Conservation (phyloP, 1,284 basidiomycete genomes). For the Pascua guehoae region DNA sequence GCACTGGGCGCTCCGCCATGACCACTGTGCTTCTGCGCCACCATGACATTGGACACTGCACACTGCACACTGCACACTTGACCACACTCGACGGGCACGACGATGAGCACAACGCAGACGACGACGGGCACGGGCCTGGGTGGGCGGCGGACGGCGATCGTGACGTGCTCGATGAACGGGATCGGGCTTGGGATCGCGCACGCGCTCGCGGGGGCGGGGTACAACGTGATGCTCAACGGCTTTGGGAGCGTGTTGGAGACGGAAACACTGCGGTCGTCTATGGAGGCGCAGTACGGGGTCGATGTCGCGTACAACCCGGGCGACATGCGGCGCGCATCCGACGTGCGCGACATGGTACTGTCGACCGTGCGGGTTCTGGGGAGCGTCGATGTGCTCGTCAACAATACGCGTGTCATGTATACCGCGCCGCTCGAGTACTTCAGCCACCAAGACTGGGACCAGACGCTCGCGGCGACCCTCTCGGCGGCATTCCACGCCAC, state of each 20-base stretch:
- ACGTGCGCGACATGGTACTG: constrained; percentile 3
- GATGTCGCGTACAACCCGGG: neutral
- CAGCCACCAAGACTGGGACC: constrained; percentile 7
- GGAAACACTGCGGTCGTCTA: neutral
- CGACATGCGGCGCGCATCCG: constrained; percentile 3
- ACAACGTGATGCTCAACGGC: constrained; percentile 82
- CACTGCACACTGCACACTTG: no score
- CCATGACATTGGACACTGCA: no score
- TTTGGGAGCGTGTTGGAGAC: constrained; percentile 1
- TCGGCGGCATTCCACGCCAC: constrained; percentile 6
- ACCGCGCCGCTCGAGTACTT: constrained; percentile 2
- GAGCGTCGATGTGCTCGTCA: constrained; percentile 8
- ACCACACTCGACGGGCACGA: no score
- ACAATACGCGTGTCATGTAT: constrained; percentile 11
- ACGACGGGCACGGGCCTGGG: no score
- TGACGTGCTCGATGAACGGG: constrained; percentile 71
- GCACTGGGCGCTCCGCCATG: no score
- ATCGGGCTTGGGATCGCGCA: constrained; percentile 68
- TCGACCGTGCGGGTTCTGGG: neutral
- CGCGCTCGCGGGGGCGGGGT: constrained; percentile 70
- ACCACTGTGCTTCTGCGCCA: no score
- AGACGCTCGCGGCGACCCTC: constrained; percentile 7
- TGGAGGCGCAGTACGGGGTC: neutral
- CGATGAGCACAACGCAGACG: no score
- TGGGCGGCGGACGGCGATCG: constrained; percentile 41